Conservation (phyloP, 1,284 basidiomycete species). For the Meira miltonrushii region DNA sequence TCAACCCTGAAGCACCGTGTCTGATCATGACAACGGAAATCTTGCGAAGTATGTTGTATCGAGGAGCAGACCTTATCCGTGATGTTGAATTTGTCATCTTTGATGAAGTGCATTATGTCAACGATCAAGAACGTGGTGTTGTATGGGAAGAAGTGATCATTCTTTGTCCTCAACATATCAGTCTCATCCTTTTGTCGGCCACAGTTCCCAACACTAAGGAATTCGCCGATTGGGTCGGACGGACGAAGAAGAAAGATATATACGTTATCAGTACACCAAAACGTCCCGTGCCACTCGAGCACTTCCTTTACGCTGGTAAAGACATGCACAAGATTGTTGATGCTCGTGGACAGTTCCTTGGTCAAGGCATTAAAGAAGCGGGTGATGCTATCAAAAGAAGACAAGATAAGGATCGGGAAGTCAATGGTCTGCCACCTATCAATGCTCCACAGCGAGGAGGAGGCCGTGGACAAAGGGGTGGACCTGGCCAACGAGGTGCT, state of each 20-base stretch:
- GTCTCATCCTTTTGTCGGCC: conserved; percentile 74
- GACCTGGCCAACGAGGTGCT: conserved; percentile 47
- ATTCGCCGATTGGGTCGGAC: conserved; percentile 98
- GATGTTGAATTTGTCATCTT: conserved; percentile 99
- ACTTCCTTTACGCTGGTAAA: conserved; percentile 88
- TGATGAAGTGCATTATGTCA: conserved; percentile 99
- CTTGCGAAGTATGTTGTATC: conserved; percentile 76
- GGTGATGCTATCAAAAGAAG: conserved; percentile 81
- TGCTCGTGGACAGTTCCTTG: conserved; percentile 67
- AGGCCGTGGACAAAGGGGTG: conserved; percentile 52
- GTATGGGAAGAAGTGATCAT: conserved; percentile 99
- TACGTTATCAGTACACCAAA: conserved; percentile 97
- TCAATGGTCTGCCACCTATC: conserved; percentile 66
- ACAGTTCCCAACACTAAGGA: conserved; percentile 98
- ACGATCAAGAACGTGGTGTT: conserved; percentile 97
- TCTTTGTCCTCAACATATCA: conserved; percentile 48
- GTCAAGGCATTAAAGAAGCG: conserved; percentile 64
- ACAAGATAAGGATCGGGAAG: conserved; percentile 95
- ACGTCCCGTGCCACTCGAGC: conserved; percentile 92
- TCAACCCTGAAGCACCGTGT: conserved; percentile 96
- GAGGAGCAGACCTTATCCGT: conserved; percentile 89
- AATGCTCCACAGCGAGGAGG: conserved; percentile 10
- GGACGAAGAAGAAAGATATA: conserved; percentile 98
- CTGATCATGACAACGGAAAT: conserved; percentile 91
- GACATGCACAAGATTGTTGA: conserved; percentile 91